Evolutionary conservation across 2,329 filamentous ascomycete species (phyloP).

Genomic region (Diplocarpon mali): DNA sequence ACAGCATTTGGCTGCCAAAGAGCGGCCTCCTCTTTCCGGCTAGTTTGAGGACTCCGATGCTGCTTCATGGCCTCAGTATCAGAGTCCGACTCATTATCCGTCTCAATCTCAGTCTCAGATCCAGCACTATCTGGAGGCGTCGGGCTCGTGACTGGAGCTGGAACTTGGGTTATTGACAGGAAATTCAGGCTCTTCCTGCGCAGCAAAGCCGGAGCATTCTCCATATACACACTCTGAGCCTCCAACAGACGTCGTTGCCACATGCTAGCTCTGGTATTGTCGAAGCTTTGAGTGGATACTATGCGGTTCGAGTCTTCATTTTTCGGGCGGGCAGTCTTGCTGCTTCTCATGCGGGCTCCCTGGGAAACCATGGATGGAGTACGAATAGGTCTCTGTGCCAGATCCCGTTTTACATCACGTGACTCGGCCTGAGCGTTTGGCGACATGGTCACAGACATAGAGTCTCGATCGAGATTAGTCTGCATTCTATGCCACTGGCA

Average conservation of each 20-base stretch:
- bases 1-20: slow-evolving; percentile 19
- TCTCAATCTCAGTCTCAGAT: slow-evolving; percentile 14
- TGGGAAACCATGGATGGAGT: slow-evolving; percentile 32
- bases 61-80: slow-evolving; percentile 6
- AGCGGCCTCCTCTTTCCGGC: slow-evolving; percentile 5
- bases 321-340: slow-evolving; percentile 20
- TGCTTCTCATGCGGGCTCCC: slow-evolving; percentile 29
- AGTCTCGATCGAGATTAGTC: slow-evolving; percentile 33
- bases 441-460: slow-evolving; percentile 19
- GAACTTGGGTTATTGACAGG: slow-evolving; percentile 29
- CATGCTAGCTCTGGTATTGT: slow-evolving; percentile 28
- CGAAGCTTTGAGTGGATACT: slow-evolving; percentile 26
- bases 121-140: slow-evolving; percentile 40
- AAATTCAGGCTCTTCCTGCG: slow-evolving; percentile 32
- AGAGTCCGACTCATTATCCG: slow-evolving; percentile 14
- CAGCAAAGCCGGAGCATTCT: slow-evolving; percentile 31
- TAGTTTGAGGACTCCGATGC: not conserved
- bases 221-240: slow-evolving; percentile 35
- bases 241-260: slow-evolving; percentile 37
- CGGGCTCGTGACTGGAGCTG: slow-evolving; percentile 36
- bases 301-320: slow-evolving; percentile 21
- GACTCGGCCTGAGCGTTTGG: slow-evolving; percentile 12
- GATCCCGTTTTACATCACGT: not conserved
- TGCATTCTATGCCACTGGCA: slow-evolving; percentile 49
- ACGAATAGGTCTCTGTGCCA: slow-evolving; percentile 26